Evolutionary conservation across 768 basidiomycete genomes (phyloP).

Genomic region (Pleurotus cornucopiae): DNA sequence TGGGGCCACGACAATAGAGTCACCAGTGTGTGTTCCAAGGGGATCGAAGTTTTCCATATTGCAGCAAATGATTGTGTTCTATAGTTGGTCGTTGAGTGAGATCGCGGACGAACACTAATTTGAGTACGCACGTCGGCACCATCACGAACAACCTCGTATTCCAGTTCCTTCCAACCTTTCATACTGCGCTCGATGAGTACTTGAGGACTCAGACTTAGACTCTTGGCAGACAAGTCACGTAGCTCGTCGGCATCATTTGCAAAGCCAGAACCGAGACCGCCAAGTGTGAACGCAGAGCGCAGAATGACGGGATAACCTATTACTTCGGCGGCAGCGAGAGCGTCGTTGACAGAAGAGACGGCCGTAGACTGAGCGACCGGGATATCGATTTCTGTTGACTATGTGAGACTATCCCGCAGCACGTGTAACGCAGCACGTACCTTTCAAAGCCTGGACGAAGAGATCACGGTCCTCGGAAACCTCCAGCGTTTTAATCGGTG

Average conservation of each 20-base stretch:
- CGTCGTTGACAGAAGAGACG: constrained; percentile 92
- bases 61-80: constrained; percentile 99
- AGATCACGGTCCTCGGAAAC: constrained; percentile 96
- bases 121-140: constrained; percentile 78
- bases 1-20: constrained; percentile 98
- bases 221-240: constrained; percentile 89
- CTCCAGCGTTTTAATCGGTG: constrained; percentile 90
- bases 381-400: constrained; percentile 84
- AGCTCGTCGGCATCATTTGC: constrained; percentile 93
- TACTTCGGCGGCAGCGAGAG: constrained; percentile 81
- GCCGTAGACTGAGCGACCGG: constrained; percentile 95
- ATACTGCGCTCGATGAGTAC: constrained; percentile 96
- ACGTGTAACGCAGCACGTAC: constrained; percentile 37
- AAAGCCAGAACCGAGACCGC: constrained; percentile 97
- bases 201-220: constrained; percentile 87
- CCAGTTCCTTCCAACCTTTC: constrained; percentile 99
- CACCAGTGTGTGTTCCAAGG: constrained; percentile 97
- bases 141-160: constrained; percentile 98
- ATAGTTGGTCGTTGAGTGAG: background rate
- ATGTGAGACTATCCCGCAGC: background rate
- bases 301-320: constrained; percentile 98
- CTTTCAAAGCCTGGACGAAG: constrained; percentile 94
- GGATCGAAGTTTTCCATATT: constrained; percentile 99
- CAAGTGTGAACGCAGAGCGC: constrained; percentile 94
- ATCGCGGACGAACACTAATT: too few species aligned